Percentiles rank a stretch among this genome's conserved stretches.
These are phyloP conservation scores for Brettanomyces bruxellensis DNA, from an alignment of 805 yeast species.

Conservation along the genomic window DNA sequence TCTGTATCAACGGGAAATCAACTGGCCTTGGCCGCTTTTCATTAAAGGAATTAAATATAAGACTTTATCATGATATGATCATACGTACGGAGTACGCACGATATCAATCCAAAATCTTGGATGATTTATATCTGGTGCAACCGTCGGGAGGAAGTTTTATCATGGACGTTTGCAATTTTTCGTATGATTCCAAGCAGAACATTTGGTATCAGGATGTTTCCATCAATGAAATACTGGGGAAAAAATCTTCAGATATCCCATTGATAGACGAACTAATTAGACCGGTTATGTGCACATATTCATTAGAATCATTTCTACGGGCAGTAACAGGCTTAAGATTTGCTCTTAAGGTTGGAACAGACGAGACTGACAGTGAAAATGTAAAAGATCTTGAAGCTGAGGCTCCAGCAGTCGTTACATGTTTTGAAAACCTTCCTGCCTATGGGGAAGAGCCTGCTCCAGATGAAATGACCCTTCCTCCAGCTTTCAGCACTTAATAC, in stretches of 20 bases:
- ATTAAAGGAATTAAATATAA: neutral
- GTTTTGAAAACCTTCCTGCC: neutral
- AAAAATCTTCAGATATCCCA: neutral
- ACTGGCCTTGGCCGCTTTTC: conserved; percentile 1
- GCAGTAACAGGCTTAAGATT: neutral
- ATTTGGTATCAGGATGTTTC: neutral
- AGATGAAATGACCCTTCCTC: conserved; percentile 2
- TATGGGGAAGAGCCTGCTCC: conserved; percentile 1
- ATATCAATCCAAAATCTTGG: neutral
- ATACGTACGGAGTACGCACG: neutral
- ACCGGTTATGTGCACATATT: conserved; percentile 1
- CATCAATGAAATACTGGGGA: neutral
- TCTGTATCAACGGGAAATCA: neutral
- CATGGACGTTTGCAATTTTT: neutral
- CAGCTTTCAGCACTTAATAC: neutral
- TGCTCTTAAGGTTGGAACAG: neutral
- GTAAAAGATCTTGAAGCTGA: neutral
- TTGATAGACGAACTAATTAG: conserved; percentile 1
- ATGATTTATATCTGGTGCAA: neutral
- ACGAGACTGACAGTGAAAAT: neutral
- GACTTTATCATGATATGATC: neutral
- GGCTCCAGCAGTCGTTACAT: conserved; percentile 1
- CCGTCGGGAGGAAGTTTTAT: neutral
- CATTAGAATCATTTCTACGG: neutral
- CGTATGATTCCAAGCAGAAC: neutral